phyloP scores from a whole-genome alignment of 768 basidiomycete species.

The Serpula lacrymans region DNA sequence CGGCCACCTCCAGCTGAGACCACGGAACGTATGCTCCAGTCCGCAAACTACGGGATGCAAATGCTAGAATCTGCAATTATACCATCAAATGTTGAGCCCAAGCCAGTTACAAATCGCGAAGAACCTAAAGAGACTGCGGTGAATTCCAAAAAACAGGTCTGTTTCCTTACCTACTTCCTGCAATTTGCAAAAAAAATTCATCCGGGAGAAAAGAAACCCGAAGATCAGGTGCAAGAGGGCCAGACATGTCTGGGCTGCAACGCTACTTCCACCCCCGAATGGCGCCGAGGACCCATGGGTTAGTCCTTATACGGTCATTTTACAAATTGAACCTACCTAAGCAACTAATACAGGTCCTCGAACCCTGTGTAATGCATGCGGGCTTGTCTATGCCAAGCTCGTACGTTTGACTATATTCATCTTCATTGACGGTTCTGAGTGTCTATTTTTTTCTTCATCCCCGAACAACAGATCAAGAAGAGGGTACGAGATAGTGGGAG shows the following conservation, averaged over 20 bases:
- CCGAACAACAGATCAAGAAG: conserved; percentile 32
- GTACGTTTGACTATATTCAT: conserved; percentile 39
- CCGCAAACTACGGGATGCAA: conserved; percentile 37
- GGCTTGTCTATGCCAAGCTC: conserved; percentile 83
- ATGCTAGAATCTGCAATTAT: conserved; percentile 24
- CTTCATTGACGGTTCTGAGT: conserved; percentile 19
- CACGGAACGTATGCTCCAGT: conserved; percentile 44
- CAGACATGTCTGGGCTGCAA: conserved; percentile 80
- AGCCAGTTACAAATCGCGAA: conserved; percentile 15
- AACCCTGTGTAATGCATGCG: conserved; percentile 83
- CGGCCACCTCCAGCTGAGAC: conserved; percentile 26
- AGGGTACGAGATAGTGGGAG: conserved; percentile 31
- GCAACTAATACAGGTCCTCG: conserved; percentile 55
- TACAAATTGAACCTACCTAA: no score
- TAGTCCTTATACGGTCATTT: conserved; percentile 18
- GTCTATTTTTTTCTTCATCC: conserved; percentile 10
- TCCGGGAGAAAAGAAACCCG: conserved; percentile 28
- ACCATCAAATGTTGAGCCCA: conserved; percentile 26
- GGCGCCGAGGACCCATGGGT: conserved; percentile 84
- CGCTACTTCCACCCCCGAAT: conserved; percentile 85
- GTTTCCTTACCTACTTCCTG: conserved; percentile 21
- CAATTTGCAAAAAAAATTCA: conserved; percentile 3
- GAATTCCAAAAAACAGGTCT: conserved; percentile 31
- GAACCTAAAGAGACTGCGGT: conserved; percentile 25
- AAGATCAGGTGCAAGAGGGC: conserved; percentile 49